These are phyloP conservation scores for Sisymbrium irio DNA, from an alignment of 345 rosid species.

Conservation along the genomic window DNA sequence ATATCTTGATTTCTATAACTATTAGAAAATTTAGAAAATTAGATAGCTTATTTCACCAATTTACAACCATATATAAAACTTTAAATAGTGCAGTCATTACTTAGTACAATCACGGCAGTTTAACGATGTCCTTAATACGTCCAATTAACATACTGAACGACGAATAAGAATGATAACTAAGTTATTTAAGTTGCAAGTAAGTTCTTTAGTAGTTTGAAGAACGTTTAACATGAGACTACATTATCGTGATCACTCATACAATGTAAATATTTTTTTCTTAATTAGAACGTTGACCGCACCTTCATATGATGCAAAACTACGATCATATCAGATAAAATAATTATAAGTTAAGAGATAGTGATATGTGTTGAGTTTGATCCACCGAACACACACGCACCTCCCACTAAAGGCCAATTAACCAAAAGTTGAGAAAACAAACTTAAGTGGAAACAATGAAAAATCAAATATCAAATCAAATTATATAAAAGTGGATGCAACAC, in stretches of 20 bases:
- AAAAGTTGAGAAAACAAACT: slow-evolving; percentile 17
- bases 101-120: too few species aligned
- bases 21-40: not conserved
- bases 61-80: not conserved
- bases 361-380: slow-evolving; percentile 19
- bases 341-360: slow-evolving; percentile 11
- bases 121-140: too few species aligned
- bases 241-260: too few species aligned
- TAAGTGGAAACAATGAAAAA: not conserved
- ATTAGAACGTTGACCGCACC: not conserved
- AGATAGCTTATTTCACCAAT: not conserved
- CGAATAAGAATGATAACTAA: not conserved
- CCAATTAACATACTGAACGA: too few species aligned
- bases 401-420: slow-evolving; percentile 24
- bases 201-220: not conserved
- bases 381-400: slow-evolving; percentile 22
- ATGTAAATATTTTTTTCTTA: not conserved
- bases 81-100: not conserved
- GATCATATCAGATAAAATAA: not conserved
- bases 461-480: not conserved
- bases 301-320: not conserved
- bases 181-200: not conserved
- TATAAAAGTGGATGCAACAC: slow-evolving; percentile 26
- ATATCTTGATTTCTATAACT: not conserved
- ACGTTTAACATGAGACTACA: not conserved